These are phyloP conservation scores for Cenchrus purpureus DNA, from an alignment of 176 grass and related monocot genomes.

Conservation along the genomic window DNA sequence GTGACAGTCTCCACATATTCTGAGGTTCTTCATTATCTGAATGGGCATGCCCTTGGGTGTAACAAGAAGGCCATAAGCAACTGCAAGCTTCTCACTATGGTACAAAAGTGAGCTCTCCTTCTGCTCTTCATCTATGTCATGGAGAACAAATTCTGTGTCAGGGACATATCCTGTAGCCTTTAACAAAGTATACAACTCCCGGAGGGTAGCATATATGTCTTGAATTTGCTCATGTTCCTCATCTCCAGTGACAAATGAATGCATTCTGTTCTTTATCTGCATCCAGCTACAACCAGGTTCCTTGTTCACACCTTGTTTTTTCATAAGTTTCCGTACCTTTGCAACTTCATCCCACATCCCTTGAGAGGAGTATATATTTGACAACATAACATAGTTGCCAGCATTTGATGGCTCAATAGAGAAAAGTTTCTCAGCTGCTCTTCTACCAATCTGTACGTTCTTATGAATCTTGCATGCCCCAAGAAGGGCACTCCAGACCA, in stretches of 20 bases:
- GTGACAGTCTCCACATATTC: slow-evolving; percentile 91
- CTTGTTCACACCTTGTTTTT: slow-evolving; percentile 53
- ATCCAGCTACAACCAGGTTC: slow-evolving; percentile 71
- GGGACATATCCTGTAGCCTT: slow-evolving; percentile 68
- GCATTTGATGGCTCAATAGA: slow-evolving; percentile 64
- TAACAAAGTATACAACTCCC: slow-evolving; percentile 51
- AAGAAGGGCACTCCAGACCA: slow-evolving; percentile 81
- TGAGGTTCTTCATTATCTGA: slow-evolving; percentile 89
- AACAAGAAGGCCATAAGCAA: slow-evolving; percentile 69
- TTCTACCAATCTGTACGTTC: slow-evolving; percentile 63
- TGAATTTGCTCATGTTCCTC: slow-evolving; percentile 57
- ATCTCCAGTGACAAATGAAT: slow-evolving; percentile 64
- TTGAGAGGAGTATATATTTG: slow-evolving; percentile 76
- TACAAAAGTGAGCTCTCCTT: slow-evolving; percentile 58
- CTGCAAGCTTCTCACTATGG: slow-evolving; percentile 69
- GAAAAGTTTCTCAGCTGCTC: slow-evolving; percentile 72
- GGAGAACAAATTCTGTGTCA: slow-evolving; percentile 67
- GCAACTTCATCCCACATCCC: slow-evolving; percentile 71
- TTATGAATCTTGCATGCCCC: slow-evolving; percentile 72
- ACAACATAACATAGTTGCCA: slow-evolving; percentile 69
- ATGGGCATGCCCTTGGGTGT: slow-evolving; percentile 67
- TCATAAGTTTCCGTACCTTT: slow-evolving; percentile 67
- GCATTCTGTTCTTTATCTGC: slow-evolving; percentile 62
- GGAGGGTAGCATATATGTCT: slow-evolving; percentile 53
- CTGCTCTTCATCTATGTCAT: slow-evolving; percentile 69